Evolutionary conservation across 495 filamentous ascomycete genomes (phyloP), one percentile per base, ranked within the genome.

Genomic region (Zalerion maritima): DNA sequence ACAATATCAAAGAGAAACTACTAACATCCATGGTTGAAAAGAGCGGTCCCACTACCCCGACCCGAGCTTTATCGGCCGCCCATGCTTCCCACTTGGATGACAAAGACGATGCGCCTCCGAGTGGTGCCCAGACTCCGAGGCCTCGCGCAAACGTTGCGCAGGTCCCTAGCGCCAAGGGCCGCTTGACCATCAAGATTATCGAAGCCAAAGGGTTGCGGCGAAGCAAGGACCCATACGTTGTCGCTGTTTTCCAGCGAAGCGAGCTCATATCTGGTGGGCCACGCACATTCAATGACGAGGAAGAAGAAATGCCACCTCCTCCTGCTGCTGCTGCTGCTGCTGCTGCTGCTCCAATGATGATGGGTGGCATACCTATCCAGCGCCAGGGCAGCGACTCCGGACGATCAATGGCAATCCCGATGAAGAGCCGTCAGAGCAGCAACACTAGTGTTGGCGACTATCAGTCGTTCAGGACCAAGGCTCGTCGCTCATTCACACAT

Each of bases 221-320:
- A 7, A 83, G 84, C 46, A 67, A 71, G 21, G 78, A 93, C 43
- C 89, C 89, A 2, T 97, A 96, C 46, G 84, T 93, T 13, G 85
- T 97, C 9, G 93, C 84, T 23, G 86, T 92, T 14, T 97, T 94
- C 43, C 89, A 97, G 48, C 81, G 81, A 52, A 89, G 86, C 43
- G 91, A 97, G 48, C 78, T 86, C 40, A 93, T 97, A 28, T 94
- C 89, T 6, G 79, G 75, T 34, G 82, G 82, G 8, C 81, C 84
- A 23, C 71, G 69, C 32, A 45, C 48, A 2, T 55, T 53, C 12
- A 54, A 61, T 14, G 64, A 71, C 31, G 66, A 73, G 20, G 62
- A 60, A 6, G 49, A 61, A 22, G 40, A 59, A 45, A n/a, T n/a
- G n/a, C n/a, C n/a, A n/a, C n/a, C n/a, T n/a, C n/a, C n/a, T n/a